Base-by-base conservation (phyloP, 306 rosid genomes). In the Cucurbita argyrosperma region DNA sequence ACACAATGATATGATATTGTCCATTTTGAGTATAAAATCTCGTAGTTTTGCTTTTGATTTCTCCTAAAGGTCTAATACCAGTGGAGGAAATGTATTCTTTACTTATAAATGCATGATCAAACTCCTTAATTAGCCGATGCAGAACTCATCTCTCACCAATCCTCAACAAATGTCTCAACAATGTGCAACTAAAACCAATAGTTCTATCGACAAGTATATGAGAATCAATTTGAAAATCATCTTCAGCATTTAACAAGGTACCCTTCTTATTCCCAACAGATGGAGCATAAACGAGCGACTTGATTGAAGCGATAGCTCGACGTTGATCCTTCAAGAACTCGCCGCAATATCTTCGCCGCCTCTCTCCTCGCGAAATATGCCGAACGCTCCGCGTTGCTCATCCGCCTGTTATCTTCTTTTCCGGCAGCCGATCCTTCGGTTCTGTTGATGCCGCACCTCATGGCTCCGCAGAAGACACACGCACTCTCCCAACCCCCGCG, bases 251-350 rank as follows among this genome's bases (percentile, higher is more conserved):
- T 0, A 60, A 26, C 38, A 11, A 88, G 1, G 99, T 88, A 4
- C 90, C 97, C 73, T 87, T 94, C 87, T 94, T 94, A 83, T 94
- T 94, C 72, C 92, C 77, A 52, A 94, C 76, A 0, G 96, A 88
- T 54, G 99, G 95, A 51, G 85, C 85, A 63, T 87, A 91, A 43
- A 94, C 84, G 11, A 94, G 95, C 16, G 97, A 79, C 83, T 94
- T 91, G 82, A 94, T 94, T 74, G 99, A 89, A 68, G 90, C 97
- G 21, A 84, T 86, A 45, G 97, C 93, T 8, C 85, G 96, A 21
- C 96, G 91, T 16, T 83, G 84, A 10, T 15, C 97, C 99, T 38
- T 88, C 84, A 8, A 94, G 90, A 74, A 91, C 91, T 4, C 63
- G 76, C 79, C 76, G 85, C 79, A 94, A 55, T 0, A 94, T 83